These are phyloP conservation scores for Psilocybe azurescens DNA, from an alignment of 768 basidiomycete genomes.

Conservation along the genomic window DNA sequence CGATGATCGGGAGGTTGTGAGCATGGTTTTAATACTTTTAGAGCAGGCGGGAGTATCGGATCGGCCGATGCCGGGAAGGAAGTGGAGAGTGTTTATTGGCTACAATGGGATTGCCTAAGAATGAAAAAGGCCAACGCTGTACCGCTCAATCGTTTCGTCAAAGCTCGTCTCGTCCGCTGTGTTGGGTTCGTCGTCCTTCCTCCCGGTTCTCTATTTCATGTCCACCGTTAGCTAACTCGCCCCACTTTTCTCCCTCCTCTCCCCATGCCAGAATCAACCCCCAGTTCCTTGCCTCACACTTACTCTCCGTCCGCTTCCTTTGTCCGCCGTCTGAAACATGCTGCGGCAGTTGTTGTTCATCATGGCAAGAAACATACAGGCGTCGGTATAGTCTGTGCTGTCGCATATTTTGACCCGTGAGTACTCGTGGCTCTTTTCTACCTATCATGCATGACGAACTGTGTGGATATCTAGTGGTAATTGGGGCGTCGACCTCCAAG, in stretches of 20 bases:
- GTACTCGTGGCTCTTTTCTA: constrained; percentile 31
- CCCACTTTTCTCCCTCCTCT: constrained; percentile 21
- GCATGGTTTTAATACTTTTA: constrained; percentile 1
- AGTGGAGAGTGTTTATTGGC: constrained; percentile 14
- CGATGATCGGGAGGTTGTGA: constrained; percentile 4
- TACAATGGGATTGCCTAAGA: constrained; percentile 22
- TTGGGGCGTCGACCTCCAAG: constrained; percentile 90
- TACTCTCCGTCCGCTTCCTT: constrained; percentile 12
- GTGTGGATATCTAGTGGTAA: constrained; percentile 60
- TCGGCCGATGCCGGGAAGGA: constrained; percentile 24
- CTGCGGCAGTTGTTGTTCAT: constrained; percentile 39
- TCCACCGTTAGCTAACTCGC: constrained; percentile 17
- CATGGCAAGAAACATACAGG: constrained; percentile 75
- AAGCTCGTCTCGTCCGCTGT: constrained; percentile 38
- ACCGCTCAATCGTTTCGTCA: constrained; percentile 46
- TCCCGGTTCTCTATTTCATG: constrained; percentile 36
- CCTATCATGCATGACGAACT: constrained; percentile 10
- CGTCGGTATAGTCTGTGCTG: constrained; percentile 85
- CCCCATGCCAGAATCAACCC: constrained; percentile 32
- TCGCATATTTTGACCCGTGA: constrained; percentile 90
- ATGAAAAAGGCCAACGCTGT: constrained; percentile 30
- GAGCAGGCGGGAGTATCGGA: constrained; percentile 15
- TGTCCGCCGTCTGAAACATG: constrained; percentile 33
- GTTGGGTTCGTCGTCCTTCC: constrained; percentile 42
- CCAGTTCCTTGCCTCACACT: constrained; percentile 8